Evolutionary conservation across 2,329 filamentous ascomycete species (phyloP).

Genomic region (Hymenoscyphus linearis): DNA sequence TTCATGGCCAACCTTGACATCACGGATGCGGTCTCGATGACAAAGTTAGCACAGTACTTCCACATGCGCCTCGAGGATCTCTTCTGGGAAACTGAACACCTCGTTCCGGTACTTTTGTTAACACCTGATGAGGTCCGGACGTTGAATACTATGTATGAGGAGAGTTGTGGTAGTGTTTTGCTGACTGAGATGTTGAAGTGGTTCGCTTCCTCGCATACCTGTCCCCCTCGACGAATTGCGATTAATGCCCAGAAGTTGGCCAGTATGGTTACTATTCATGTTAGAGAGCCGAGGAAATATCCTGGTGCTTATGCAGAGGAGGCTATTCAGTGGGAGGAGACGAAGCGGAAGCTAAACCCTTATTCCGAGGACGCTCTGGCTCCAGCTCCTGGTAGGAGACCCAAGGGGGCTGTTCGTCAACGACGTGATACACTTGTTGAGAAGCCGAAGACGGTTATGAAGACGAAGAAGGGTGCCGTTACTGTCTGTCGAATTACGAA

Average conservation of each 20-base stretch:
- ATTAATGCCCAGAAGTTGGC: neutral
- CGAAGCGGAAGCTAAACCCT: neutral
- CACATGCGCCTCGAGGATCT: neutral
- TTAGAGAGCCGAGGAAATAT: neutral
- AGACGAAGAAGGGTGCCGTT: neutral
- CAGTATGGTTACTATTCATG: neutral
- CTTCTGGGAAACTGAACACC: neutral
- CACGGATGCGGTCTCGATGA: neutral
- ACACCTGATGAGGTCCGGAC: neutral
- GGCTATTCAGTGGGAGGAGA: neutral
- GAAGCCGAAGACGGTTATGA: neutral
- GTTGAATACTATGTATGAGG: neutral
- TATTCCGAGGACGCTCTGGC: neutral
- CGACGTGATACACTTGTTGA: neutral
- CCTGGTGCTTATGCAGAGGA: neutral
- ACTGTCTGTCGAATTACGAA: neutral
- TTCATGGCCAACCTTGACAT: slow-evolving; percentile 6
- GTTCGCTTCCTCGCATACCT: neutral
- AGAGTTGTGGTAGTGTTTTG: neutral
- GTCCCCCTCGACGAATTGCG: neutral
- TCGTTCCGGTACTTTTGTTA: neutral
- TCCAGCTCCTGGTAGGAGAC: neutral
- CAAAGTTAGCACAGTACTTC: neutral
- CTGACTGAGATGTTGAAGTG: neutral
- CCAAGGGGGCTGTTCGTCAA: neutral